Percentiles rank a stretch among this genome's conserved stretches.
Conservation (phyloP, 2,329 filamentous ascomycete species). For the Helicocarpus griseus region DNA sequence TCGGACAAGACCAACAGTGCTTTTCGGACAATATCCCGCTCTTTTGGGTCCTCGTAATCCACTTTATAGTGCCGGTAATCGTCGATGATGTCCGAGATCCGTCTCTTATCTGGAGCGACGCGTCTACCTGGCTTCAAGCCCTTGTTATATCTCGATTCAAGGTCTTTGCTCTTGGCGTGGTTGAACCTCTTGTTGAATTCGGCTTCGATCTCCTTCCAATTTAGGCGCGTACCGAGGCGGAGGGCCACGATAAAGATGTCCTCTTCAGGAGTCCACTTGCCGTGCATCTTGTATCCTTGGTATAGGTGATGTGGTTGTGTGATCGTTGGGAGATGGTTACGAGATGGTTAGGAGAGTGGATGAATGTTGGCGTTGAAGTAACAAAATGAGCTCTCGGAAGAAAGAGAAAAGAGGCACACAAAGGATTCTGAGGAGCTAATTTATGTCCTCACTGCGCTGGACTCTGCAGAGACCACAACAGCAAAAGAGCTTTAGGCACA, state of each 20-base stretch:
- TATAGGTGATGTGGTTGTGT: not conserved
- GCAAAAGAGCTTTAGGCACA: too few species aligned
- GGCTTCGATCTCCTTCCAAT: constrained; percentile 9
- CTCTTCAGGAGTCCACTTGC: constrained; percentile 7
- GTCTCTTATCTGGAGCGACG: not conserved
- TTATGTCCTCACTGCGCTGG: too few species aligned
- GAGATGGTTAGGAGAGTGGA: not conserved
- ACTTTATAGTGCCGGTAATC: constrained; percentile 10
- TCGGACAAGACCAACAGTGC: not conserved
- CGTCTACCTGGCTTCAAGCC: constrained; percentile 5
- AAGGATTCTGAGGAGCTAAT: too few species aligned
- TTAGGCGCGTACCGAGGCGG: constrained; percentile 11
- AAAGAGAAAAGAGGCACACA: too few species aligned
- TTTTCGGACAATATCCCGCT: not conserved
- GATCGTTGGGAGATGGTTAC: not conserved
- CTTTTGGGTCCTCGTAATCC: not conserved
- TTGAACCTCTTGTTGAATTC: constrained; percentile 9
- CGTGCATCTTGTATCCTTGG: constrained; percentile 6
- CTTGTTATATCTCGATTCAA: constrained; percentile 15
- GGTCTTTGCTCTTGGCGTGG: constrained; percentile 8
- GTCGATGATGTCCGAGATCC: constrained; percentile 9
- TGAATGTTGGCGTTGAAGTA: too few species aligned
- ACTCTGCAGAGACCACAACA: too few species aligned
- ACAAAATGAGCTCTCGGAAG: too few species aligned
- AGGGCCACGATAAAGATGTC: constrained; percentile 12